Evolutionary conservation across 192 early-diverging fungal genomes (phyloP), one percentile per base, ranked within the genome.

Genomic region (Phycomyces nitens): DNA sequence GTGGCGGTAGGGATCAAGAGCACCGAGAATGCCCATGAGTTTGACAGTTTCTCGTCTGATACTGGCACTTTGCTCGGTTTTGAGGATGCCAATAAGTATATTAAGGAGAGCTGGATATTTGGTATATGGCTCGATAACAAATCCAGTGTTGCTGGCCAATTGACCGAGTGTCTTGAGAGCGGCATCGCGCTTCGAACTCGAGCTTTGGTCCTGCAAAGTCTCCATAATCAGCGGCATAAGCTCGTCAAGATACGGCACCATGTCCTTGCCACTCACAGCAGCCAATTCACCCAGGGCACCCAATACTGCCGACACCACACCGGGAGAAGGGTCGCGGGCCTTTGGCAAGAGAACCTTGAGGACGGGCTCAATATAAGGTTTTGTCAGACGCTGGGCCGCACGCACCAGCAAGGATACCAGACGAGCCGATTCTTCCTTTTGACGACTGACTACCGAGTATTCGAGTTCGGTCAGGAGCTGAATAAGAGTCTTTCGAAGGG

Each of bases 21-120:
- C 96, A 23, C 96, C 96, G 3, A 98, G 80, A 21, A 94, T 94
- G 56, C 96, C 96, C 58, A 98, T 85, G 15, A 94, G 79, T 55
- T 95, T 94, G 27, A 96, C 85, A 2, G 89, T 90, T 71, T 96
- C 93, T 20, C 82, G 71, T 34, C 94, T 82, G 40, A 97, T 89
- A n/a, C 60, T 73, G 12, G 80, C 63, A 6, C 80, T 79, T 54
- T 87, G 83, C 71, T 97, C 95, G 0, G 89, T 86, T 66, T 94
- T 92, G 29, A 98, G 74, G 53, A 97, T 89, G 4, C 64, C 78
- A 38, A 93, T 86, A 42, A 97, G 71, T 6, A 87, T 86, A 53
- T 83, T 78, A 8, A 98, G 80, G 23, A 98, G 78, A 24, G 80
- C 81, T n/a, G 95, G 92, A 60, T 95, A 95, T 63, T 92, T 88